These are phyloP conservation scores for Tetrapisispora phaffii DNA, from an alignment of 805 yeast species.

Conservation along the genomic window DNA sequence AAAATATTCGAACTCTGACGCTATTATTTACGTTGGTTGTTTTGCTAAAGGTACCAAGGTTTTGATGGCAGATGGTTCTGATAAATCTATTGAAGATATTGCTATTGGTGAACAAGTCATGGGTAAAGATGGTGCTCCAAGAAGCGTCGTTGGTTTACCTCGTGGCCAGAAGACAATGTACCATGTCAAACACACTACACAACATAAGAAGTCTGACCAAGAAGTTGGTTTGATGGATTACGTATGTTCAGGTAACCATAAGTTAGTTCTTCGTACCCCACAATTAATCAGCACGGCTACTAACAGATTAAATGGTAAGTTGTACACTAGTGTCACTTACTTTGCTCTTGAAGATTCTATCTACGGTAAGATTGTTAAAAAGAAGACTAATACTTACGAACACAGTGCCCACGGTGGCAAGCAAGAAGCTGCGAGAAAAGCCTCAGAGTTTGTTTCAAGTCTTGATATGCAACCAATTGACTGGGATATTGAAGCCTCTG, in stretches of 20 bases:
- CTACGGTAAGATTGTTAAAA: slow-evolving; percentile 5
- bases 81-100: slow-evolving; percentile 29
- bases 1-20: slow-evolving; percentile 94
- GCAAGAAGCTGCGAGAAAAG: slow-evolving; percentile 11
- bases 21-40: slow-evolving; percentile 87
- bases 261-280: slow-evolving; percentile 12
- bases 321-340: slow-evolving; percentile 18
- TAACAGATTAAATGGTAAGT: slow-evolving; percentile 8
- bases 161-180: slow-evolving; percentile 38
- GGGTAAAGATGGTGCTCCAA: slow-evolving; percentile 37
- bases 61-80: slow-evolving; percentile 37
- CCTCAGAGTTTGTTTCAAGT: slow-evolving; percentile 17
- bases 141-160: slow-evolving; percentile 37
- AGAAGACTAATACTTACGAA: slow-evolving; percentile 2
- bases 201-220: not conserved
- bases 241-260: slow-evolving; percentile 33
- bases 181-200: slow-evolving; percentile 20
- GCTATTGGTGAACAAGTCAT: slow-evolving; percentile 33
- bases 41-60: slow-evolving; percentile 34
- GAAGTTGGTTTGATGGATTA: slow-evolving; percentile 4
- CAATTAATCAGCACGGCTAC: not conserved
- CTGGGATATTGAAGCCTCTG: slow-evolving; percentile 36
- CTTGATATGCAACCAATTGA: slow-evolving; percentile 19
- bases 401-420: slow-evolving; percentile 16
- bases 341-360: slow-evolving; percentile 13